Conservation (phyloP, 495 filamentous ascomycete genomes). For the Letharia lupina region DNA sequence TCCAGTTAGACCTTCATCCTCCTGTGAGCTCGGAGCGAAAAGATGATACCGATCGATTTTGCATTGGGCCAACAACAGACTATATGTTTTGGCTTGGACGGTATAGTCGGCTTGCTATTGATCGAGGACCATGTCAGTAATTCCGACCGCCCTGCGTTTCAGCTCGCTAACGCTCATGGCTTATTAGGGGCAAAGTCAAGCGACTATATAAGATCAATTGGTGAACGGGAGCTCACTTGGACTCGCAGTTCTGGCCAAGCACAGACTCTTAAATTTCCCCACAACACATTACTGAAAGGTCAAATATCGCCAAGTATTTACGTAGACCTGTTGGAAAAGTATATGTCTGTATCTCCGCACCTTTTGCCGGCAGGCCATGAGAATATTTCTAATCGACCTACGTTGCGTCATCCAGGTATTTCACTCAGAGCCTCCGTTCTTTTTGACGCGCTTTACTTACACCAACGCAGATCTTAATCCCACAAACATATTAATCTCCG, state of each 20-base stretch:
- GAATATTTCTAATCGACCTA: slow-evolving; percentile 18
- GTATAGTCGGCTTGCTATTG: slow-evolving; percentile 23
- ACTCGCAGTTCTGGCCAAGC: background rate
- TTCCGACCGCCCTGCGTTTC: background rate
- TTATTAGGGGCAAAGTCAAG: background rate
- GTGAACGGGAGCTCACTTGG: background rate
- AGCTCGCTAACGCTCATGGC: background rate
- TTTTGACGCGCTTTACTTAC: background rate
- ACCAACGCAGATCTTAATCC: slow-evolving; percentile 24
- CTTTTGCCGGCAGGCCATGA: slow-evolving; percentile 20
- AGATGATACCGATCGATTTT: slow-evolving; percentile 28
- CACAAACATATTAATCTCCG: slow-evolving; percentile 29
- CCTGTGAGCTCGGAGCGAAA: slow-evolving; percentile 16
- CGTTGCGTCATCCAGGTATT: slow-evolving; percentile 23
- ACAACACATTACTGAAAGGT: slow-evolving; percentile 26
- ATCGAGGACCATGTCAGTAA: slow-evolving; percentile 35
- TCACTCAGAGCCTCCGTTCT: background rate
- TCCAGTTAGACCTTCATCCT: background rate
- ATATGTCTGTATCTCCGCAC: slow-evolving; percentile 26
- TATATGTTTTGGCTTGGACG: slow-evolving; percentile 36
- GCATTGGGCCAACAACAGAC: slow-evolving; percentile 33
- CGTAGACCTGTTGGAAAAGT: slow-evolving; percentile 26
- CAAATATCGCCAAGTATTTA: slow-evolving; percentile 17
- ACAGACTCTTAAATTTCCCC: slow-evolving; percentile 22
- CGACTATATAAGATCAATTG: slow-evolving; percentile 9